Conservation (phyloP, 2,329 filamentous ascomycete genomes). For the Lachnellula hyalina region DNA sequence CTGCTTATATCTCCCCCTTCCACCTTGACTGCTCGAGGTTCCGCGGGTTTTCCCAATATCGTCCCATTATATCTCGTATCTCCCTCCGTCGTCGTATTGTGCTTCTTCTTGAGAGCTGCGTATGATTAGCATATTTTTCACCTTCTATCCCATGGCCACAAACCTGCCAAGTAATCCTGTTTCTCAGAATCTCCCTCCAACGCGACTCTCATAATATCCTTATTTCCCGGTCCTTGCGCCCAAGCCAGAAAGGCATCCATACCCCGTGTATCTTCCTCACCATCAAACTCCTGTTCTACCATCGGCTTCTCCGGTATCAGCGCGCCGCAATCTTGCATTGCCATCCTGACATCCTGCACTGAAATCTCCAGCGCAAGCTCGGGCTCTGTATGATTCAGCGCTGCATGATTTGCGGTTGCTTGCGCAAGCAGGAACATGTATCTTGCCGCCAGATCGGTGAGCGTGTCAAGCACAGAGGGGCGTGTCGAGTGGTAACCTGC, state of each 20-base stretch:
- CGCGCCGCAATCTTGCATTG: constrained; percentile 74
- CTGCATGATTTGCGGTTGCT: constrained; percentile 65
- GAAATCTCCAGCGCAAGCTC: constrained; percentile 55
- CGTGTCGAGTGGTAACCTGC: constrained; percentile 82
- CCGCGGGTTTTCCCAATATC: constrained; percentile 67
- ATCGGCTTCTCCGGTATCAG: constrained; percentile 63
- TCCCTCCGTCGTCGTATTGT: constrained; percentile 81
- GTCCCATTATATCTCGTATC: constrained; percentile 83
- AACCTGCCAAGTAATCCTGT: constrained; percentile 66
- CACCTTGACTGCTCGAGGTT: constrained; percentile 67
- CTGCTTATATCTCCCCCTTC: constrained; percentile 70
- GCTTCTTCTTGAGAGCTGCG: constrained; percentile 80
- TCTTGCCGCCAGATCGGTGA: constrained; percentile 80
- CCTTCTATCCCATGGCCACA: constrained; percentile 3
- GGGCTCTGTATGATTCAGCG: constrained; percentile 55
- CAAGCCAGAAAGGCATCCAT: constrained; percentile 74
- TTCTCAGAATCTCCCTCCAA: constrained; percentile 62
- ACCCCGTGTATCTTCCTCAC: constrained; percentile 71
- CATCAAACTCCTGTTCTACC: constrained; percentile 58
- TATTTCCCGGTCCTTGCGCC: constrained; percentile 68
- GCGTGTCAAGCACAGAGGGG: constrained; percentile 75
- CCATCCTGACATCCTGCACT: constrained; percentile 77
- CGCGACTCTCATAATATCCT: constrained; percentile 76
- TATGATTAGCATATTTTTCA: constrained; percentile 14
- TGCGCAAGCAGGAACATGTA: constrained; percentile 74